Percentiles rank a stretch among this genome's conserved stretches.
Conservation (phyloP, 345 rosid genomes). For the Ailanthus altissimus region DNA sequence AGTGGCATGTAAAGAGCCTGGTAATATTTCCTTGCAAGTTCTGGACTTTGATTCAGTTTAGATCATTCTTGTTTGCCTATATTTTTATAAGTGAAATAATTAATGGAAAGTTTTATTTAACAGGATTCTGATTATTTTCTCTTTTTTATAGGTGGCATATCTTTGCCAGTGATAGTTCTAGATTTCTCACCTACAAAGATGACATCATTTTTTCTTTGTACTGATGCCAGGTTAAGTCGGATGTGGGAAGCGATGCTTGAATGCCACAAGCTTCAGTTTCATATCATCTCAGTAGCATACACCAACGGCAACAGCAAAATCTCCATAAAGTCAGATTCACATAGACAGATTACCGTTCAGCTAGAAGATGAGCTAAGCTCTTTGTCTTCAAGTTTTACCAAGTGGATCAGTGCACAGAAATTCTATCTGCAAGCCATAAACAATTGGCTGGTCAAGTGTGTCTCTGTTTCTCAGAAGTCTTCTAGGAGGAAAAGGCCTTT, state of each 20-base stretch:
- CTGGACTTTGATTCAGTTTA: background rate
- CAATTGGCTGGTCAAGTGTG: conserved; percentile 75
- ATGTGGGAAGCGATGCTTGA: conserved; percentile 97
- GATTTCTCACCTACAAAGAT: background rate
- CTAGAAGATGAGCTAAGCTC: conserved; percentile 65
- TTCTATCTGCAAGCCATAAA: conserved; percentile 65
- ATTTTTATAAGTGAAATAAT: background rate
- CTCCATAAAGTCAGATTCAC: conserved; percentile 63
- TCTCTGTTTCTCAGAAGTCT: conserved; percentile 32
- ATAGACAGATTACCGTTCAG: conserved; percentile 56
- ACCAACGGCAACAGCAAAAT: conserved; percentile 44
- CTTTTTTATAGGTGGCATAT: background rate
- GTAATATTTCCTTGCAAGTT: background rate
- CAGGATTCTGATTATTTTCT: background rate
- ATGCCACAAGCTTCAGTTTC: conserved; percentile 79
- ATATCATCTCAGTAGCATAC: conserved; percentile 54
- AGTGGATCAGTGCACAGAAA: conserved; percentile 77
- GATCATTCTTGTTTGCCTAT: background rate
- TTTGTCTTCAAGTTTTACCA: conserved; percentile 65
- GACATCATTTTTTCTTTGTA: background rate
- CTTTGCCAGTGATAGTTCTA: background rate
- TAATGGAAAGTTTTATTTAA: background rate
- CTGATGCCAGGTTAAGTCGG: conserved; percentile 66
- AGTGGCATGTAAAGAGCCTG: background rate
- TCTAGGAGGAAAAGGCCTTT: conserved; percentile 40